phyloP scores from a whole-genome alignment of 306 rosid genomes.

The Erythrophleum fordii region DNA sequence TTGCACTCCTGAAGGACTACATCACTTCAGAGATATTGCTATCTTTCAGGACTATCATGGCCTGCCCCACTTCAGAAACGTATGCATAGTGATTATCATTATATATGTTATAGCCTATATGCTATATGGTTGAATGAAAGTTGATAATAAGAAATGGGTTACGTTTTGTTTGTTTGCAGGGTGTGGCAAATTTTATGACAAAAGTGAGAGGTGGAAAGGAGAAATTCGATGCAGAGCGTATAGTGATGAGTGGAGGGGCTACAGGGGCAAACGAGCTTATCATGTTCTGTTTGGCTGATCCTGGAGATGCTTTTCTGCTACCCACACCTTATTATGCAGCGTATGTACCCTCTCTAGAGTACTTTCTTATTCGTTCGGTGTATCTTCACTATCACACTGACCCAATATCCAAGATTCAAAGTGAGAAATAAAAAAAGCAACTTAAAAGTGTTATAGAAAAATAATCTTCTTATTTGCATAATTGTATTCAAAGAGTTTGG shows the following conservation, averaged over 20 bases:
- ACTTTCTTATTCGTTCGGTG: neutral
- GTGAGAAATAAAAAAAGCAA: neutral
- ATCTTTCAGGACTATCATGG: conserved; percentile 75
- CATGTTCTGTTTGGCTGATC: conserved; percentile 69
- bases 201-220: conserved; percentile 63
- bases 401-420: neutral
- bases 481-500: neutral
- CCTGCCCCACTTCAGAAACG: conserved; percentile 59
- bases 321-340: conserved; percentile 76
- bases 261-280: conserved; percentile 69
- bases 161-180: conserved; percentile 36
- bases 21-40: conserved; percentile 52
- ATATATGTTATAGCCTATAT: neutral
- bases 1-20: conserved; percentile 58
- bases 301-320: conserved; percentile 66
- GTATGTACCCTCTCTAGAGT: conserved; percentile 37
- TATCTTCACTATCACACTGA: neutral
- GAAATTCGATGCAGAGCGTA: conserved; percentile 52
- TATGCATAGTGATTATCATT: conserved; percentile 1
- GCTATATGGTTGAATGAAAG: neutral
- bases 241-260: conserved; percentile 76
- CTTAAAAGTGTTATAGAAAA: no score
- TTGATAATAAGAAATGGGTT: neutral
- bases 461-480: neutral
- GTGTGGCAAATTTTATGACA: conserved; percentile 64